phyloP scores from a whole-genome alignment of 2,329 filamentous ascomycete species.

The Alternaria gansuensis region DNA sequence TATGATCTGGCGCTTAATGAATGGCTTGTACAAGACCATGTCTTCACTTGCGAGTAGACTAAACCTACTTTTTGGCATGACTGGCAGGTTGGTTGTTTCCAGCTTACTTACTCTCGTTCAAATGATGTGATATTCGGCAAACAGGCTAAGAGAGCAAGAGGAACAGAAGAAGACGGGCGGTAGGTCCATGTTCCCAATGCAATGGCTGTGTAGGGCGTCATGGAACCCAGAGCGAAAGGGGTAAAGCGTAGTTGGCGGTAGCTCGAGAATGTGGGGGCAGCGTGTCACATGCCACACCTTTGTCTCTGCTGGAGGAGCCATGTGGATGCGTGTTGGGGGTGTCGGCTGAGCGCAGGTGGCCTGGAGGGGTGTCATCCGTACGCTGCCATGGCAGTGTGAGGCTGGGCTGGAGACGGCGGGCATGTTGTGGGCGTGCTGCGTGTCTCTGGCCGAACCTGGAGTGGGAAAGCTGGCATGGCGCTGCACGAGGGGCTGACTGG shows the following conservation, averaged over 20 bases:
- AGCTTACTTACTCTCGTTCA: too few species aligned
- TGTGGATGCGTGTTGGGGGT: slow-evolving; percentile 21
- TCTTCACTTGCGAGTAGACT: background rate
- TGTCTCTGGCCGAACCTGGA: background rate
- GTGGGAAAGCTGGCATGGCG: slow-evolving; percentile 23
- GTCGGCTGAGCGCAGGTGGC: slow-evolving; percentile 27
- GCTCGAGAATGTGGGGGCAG: slow-evolving; percentile 32
- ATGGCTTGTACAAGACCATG: slow-evolving; percentile 33
- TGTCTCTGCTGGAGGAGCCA: slow-evolving; percentile 28
- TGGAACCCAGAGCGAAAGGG: slow-evolving; percentile 13
- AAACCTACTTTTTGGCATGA: too few species aligned
- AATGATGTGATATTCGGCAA: too few species aligned
- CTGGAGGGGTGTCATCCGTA: slow-evolving; percentile 36
- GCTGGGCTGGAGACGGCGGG: background rate
- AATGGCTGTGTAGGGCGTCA: slow-evolving; percentile 15
- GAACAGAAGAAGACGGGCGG: background rate
- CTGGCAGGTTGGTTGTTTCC: too few species aligned
- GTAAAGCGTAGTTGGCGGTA: slow-evolving; percentile 15
- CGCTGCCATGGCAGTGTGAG: slow-evolving; percentile 19
- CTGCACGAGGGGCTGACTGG: slow-evolving; percentile 19
- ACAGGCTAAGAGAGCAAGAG: too few species aligned
- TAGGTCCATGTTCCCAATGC: background rate
- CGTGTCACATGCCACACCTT: slow-evolving; percentile 35
- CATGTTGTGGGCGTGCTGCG: too few species aligned
- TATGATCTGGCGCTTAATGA: slow-evolving; percentile 36